These are phyloP conservation scores for Penicillium lividum DNA, from an alignment of 495 filamentous ascomycete species.

Conservation along the genomic window DNA sequence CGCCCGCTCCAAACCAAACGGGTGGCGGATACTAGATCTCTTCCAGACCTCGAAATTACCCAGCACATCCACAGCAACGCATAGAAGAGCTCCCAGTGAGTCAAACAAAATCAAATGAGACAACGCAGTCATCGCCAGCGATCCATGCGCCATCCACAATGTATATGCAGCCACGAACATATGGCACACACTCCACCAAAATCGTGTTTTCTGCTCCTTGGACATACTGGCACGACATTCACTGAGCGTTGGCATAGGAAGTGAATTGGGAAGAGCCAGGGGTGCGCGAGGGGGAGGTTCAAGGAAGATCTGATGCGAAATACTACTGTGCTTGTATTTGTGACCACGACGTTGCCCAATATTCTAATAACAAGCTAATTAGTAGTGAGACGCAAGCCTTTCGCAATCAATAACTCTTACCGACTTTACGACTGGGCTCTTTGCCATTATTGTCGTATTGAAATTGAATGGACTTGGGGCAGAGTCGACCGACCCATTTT, in stretches of 20 bases:
- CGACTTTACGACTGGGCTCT: conserved; percentile 74
- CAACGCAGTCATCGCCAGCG: conserved; percentile 88
- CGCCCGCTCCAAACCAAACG: conserved; percentile 87
- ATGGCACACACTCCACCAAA: conserved; percentile 90
- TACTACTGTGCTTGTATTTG: conserved; percentile 96
- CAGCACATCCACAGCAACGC: conserved; percentile 87
- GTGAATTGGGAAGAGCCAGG: conserved; percentile 84
- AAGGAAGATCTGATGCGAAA: conserved; percentile 95
- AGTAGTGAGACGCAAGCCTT: conserved; percentile 9
- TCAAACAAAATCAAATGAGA: conserved; percentile 95
- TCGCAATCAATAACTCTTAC: conserved; percentile 47
- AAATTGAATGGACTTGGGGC: conserved; percentile 82
- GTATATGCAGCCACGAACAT: conserved; percentile 77
- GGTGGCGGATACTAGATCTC: conserved; percentile 85
- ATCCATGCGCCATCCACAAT: conserved; percentile 80
- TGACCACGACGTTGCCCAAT: conserved; percentile 92
- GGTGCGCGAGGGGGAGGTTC: conserved; percentile 89
- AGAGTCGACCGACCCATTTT: conserved; percentile 44
- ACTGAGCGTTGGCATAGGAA: conserved; percentile 87
- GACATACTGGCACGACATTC: conserved; percentile 88
- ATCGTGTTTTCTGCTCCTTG: conserved; percentile 74
- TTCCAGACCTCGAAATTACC: conserved; percentile 98
- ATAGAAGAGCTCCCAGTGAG: conserved; percentile 88
- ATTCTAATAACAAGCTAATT: conserved; percentile 44
- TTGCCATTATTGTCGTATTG: conserved; percentile 76